Evolutionary conservation across 1,139 yeast genomes (phyloP), one percentile per base, ranked within the genome.

Genomic region (Hyphopichia pseudoburtonii): DNA sequence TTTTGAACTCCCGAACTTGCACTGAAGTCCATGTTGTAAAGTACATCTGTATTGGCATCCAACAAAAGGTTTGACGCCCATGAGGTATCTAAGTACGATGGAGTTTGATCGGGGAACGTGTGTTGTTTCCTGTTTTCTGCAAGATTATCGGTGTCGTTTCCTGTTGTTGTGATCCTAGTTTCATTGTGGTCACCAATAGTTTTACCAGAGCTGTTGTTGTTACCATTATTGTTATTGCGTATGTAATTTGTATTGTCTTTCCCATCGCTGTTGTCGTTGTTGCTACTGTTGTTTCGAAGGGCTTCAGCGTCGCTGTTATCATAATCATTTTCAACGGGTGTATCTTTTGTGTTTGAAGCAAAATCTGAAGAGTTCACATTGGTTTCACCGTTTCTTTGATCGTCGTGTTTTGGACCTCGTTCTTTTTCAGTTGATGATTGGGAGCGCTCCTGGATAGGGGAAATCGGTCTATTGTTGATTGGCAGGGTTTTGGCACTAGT

Each of bases 21-120:
- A 9, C 47, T 50, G 18, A 50, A 47, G 11, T 49, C 52, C 47
- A 51, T 46, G 28, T 50, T 53, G 28, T 47, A 50, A 11, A 50
- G 28, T 12, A 33, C 12, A 17, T 70, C 72, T 31, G 56, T 57
- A 34, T 55, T 54, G 3, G 65, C 52, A 32, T 66, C 74, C 57
- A 70, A 62, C 22, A 70, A 46, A 30, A 70, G 46, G 32, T 63
- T 57, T 27, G 65, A 54, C 2, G 73, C 63, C 69, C 78, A 74
- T 32, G 63, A 60, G 3, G 73, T 62, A 39, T 76, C 78, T n/a
- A 74, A 62, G 31, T 73, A 72, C 26, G 54, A 44, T 32, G 73
- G 70, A 2, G 73, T 60, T n/a, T 35, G 37, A 15, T 35, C 42
- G 32, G 36, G 35, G 14, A 24, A 24, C 10, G 10, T n/a, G 5